Conservation (phyloP, 331 rosid species). For the Acacia concinna region DNA sequence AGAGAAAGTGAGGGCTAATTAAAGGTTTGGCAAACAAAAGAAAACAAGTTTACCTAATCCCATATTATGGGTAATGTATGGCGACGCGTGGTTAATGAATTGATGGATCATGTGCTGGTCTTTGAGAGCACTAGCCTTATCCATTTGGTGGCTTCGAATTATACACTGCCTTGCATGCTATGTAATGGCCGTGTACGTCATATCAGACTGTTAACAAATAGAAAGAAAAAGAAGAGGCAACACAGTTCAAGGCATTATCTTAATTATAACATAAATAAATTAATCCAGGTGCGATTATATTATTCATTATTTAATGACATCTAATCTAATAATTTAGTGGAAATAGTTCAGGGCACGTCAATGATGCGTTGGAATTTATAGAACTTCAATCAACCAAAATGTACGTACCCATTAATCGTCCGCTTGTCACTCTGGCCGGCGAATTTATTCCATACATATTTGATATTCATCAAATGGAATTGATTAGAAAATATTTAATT, state of each 20-base stretch:
- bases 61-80: neutral
- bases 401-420: too few species aligned
- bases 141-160: slow-evolving; percentile 9
- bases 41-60: neutral
- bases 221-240: neutral
- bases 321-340: neutral
- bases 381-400: neutral
- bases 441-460: neutral
- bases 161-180: slow-evolving; percentile 22
- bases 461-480: neutral
- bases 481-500: too few species aligned
- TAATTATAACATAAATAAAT: neutral
- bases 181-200: slow-evolving; percentile 5
- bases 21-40: neutral
- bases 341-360: neutral
- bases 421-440: neutral
- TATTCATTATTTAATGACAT: neutral
- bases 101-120: neutral
- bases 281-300: neutral
- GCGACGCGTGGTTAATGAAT: neutral
- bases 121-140: slow-evolving; percentile 16
- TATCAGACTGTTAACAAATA: neutral
- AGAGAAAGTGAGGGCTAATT: neutral
- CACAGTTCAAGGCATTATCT: neutral
- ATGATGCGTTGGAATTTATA: neutral